A percentile compares a stretch with the other conserved stretches of the same genome.
phyloP scores from a whole-genome alignment of 495 filamentous ascomycete genomes.

The Tuber umbilicatum region DNA sequence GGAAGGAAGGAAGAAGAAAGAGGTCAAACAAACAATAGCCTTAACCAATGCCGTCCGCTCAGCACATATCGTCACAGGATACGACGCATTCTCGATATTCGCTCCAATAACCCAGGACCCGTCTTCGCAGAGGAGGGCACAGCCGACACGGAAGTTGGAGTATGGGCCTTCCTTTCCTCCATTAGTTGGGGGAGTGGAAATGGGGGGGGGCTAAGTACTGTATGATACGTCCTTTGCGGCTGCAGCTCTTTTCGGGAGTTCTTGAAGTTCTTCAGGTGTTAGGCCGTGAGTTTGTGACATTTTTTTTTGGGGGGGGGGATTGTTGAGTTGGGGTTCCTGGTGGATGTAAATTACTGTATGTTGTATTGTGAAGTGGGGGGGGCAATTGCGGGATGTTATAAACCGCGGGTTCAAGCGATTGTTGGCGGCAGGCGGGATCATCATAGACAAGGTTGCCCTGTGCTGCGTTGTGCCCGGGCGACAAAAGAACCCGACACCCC shows the following conservation, averaged over 20 bases:
- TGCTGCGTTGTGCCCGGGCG: too few species aligned
- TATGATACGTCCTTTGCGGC: conserved; percentile 71
- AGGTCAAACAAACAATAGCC: conserved; percentile 56
- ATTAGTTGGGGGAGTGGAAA: neutral
- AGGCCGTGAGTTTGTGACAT: conserved; percentile 47
- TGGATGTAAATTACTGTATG: neutral
- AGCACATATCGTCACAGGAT: conserved; percentile 90
- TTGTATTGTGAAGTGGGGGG: neutral
- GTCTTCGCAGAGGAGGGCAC: conserved; percentile 61
- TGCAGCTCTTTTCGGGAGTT: conserved; percentile 54
- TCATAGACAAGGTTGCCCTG: neutral
- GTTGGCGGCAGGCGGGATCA: too few species aligned
- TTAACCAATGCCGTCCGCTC: conserved; percentile 77
- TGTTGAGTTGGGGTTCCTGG: neutral
- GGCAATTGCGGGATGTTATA: neutral
- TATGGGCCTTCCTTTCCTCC: conserved; percentile 60
- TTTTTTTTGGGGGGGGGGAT: conserved; percentile 3
- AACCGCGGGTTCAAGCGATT: neutral
- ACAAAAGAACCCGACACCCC: too few species aligned
- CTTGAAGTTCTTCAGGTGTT: conserved; percentile 53
- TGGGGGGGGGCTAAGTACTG: conserved; percentile 48
- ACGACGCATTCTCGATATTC: conserved; percentile 91
- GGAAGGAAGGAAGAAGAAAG: neutral
- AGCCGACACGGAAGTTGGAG: conserved; percentile 86
- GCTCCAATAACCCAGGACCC: conserved; percentile 64